Base-by-base conservation (phyloP, 768 basidiomycete species). In the Dacryopinax spathularia region DNA sequence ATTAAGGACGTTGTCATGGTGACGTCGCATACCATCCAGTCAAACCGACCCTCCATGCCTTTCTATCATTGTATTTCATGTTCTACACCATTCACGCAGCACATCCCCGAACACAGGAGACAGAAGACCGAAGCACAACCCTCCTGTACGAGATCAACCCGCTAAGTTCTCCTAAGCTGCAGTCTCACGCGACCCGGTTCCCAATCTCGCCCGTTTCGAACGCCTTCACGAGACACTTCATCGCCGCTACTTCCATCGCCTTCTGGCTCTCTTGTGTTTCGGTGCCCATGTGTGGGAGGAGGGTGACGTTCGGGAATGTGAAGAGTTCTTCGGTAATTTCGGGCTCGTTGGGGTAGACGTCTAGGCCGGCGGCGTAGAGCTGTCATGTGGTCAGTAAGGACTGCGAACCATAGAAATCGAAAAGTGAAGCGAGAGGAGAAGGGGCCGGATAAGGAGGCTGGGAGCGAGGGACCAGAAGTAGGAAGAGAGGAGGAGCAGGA, bases 211-310 rank as follows among this genome's bases (percentile, higher is more conserved):
- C 48, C 5, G 48, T 56, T 29, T 56, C 13, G 13, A 56, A 56
- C 25, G 13, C 48, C 48, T 56, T 56, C 13, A 56, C 48, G 25
- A 56, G 29, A 29, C 48, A 56, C 48, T 27, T 56, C 48, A 56
- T 56, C 48, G 48, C 48, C 25, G 48, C 48, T 13, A 56, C 48
- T 29, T 56, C 48, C 48, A 56, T 56, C 25, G 48, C 25, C 29
- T 56, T 56, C 72, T 89, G 87, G 5, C 87, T 81, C 69, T 93
- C 91, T 66, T 84, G 82, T 62, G 83, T 92, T 72, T 89, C 85
- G 0, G 91, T 92, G 6, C 93, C 94, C 85, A 95, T 86, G 73
- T 95, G 94, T 0, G 93, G 94, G 20, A 97, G 80, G 9, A 97
- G 78, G 33, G 87, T 87, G 66, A 91, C 85, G 66, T 91, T 84